Evolutionary conservation across 352 stramenopile species (phyloP), one percentile per base, ranked within the genome.

Genomic region (Thraustochytrium striatum): DNA sequence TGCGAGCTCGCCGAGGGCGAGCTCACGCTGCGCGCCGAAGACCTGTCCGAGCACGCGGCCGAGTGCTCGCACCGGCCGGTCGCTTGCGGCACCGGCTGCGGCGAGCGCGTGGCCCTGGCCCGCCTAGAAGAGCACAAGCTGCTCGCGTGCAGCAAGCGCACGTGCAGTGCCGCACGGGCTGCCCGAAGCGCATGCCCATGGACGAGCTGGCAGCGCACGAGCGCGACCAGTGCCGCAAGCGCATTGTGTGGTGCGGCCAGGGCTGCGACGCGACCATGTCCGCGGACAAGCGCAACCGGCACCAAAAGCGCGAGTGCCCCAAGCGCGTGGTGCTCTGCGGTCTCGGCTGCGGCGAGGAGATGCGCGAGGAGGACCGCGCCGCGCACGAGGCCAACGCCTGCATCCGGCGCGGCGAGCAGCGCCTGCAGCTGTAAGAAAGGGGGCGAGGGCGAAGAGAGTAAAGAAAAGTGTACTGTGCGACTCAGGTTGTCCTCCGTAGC

Each of bases 401-500:
- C 68, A 81, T 73, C 19, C 57, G 75, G n/a, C 72, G 80, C 21
- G n/a, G 33, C 33, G n/a, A 36, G 38, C 58, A 7, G n/a, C 25
- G 58, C 33, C 19, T 38, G 32, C 57, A 28, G 33, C 35, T 75
- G 19, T 13, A 13, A 47, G 39, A 47, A 47, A 47, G 39, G 13
- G 13, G 39, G 39, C 39, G 5, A 13, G 39, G 13, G 39, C 39
- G 5, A 47, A 13, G 13, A 13, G 39, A 47, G 13, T 13, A 47
- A 47, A 47, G 39, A 47, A 13, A 47, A 47, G 13, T 5, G 39
- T 47, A 5, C 39, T 47, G 5, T 47, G 5, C 5, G 5, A 5
- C 39, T 47, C 5, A 47, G 39, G 39, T 47, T 5, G 39, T 47
- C 65, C 5, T 43, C 85, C 36, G 91, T 95, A 39, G 89, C 87